phyloP scores from a whole-genome alignment of 805 yeast species.

The Wickerhamomyces strasburgensis region DNA sequence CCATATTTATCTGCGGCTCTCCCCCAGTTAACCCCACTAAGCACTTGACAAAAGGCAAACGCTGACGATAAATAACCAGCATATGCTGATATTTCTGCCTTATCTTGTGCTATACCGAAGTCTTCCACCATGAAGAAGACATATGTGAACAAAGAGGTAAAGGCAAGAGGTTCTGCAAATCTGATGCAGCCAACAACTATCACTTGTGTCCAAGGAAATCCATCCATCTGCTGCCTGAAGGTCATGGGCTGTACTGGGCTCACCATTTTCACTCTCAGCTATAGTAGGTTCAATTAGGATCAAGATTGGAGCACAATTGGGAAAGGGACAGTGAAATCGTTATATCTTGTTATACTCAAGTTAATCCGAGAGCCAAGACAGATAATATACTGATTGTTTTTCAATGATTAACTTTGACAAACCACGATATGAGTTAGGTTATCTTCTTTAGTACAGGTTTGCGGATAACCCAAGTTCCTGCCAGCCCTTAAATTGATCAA shows the following conservation, averaged over 20 bases:
- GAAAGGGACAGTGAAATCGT: no score
- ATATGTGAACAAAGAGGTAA: constrained; percentile 13
- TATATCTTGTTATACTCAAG: no score
- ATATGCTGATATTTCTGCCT: constrained; percentile 11
- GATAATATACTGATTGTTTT: no score
- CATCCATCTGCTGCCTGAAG: constrained; percentile 10
- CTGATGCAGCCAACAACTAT: constrained; percentile 8
- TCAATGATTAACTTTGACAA: no score
- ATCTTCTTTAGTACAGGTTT: no score
- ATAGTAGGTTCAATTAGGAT: no score
- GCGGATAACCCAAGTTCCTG: no score
- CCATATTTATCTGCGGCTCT: constrained; percentile 12
- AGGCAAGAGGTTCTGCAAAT: constrained; percentile 13
- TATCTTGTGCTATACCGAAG: constrained; percentile 9
- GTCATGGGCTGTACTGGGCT: neutral
- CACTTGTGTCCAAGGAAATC: constrained; percentile 14
- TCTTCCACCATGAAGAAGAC: constrained; percentile 14
- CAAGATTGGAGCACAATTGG: neutral
- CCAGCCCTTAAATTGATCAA: no score
- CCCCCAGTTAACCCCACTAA: constrained; percentile 12
- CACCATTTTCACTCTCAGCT: no score
- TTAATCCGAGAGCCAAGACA: no score
- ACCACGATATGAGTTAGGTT: no score
- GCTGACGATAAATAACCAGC: constrained; percentile 12
- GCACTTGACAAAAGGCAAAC: constrained; percentile 12